phyloP scores from a whole-genome alignment of 129 eudicot species.

The Calendula officinalis region DNA sequence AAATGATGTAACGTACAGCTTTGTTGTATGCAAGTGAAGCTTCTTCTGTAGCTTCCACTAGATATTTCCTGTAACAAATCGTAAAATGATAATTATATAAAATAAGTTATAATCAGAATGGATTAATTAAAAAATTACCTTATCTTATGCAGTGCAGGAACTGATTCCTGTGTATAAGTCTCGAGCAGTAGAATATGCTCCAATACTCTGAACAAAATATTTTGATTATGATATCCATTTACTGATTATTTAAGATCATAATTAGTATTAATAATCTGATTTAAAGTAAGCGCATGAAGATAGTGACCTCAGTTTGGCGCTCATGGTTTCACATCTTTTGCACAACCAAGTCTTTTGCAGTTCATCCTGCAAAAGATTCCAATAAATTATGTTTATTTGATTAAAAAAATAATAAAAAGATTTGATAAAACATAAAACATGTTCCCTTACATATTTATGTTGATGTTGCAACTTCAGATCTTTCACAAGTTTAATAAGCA shows the following conservation, averaged over 20 bases:
- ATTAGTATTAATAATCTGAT: too few species aligned
- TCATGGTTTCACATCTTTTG: constrained; percentile 98
- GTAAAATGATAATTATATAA: neutral
- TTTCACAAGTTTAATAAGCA: constrained; percentile 95
- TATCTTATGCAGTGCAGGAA: constrained; percentile 92
- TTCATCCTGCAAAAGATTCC: constrained; percentile 58
- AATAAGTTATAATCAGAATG: neutral
- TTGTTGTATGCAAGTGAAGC: constrained; percentile 93
- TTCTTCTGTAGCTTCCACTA: constrained; percentile 96
- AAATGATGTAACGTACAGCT: constrained; percentile 53
- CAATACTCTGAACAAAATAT: constrained; percentile 57
- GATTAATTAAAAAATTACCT: constrained; percentile 40
- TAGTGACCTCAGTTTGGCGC: constrained; percentile 85
- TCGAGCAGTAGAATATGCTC: constrained; percentile 95
- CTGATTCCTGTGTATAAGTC: constrained; percentile 86
- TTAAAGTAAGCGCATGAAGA: constrained; percentile 4
- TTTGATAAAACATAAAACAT: neutral
- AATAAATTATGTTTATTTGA: constrained; percentile 5
- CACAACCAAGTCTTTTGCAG: constrained; percentile 92
- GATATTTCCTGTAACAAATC: constrained; percentile 58
- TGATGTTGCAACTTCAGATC: constrained; percentile 96
- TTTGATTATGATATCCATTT: neutral
- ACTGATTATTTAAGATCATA: neutral
- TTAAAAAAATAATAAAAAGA: neutral
- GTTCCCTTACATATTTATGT: constrained; percentile 80